A percentile compares a stretch with the other conserved stretches of the same genome.
These are phyloP conservation scores for Eucalyptus regnans DNA, from an alignment of 345 rosid genomes.

Conservation along the genomic window DNA sequence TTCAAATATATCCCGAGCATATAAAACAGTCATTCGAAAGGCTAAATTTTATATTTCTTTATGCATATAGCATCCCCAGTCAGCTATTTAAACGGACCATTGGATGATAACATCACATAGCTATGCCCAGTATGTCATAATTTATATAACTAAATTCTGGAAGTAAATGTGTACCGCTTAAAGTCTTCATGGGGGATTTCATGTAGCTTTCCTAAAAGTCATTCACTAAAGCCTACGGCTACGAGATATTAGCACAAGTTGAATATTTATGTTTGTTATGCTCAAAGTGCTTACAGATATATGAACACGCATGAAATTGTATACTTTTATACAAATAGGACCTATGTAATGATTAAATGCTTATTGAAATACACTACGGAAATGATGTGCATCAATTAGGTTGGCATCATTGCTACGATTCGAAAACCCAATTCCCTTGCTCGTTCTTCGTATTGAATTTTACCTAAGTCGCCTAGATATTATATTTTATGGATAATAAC, in stretches of 20 bases:
- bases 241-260: too few relatives aligned
- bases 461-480: not conserved
- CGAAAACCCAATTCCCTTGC: not conserved
- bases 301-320: not conserved
- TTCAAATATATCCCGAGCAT: not conserved
- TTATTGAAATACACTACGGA: rapidly evolving
- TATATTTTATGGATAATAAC: too few relatives aligned
- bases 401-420: not conserved
- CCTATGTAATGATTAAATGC: not conserved
- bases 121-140: not conserved
- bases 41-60: too few relatives aligned
- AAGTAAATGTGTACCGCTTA: not conserved
- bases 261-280: too few relatives aligned
- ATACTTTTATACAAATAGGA: not conserved
- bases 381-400: not conserved
- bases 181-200: not conserved
- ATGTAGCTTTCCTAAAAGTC: too few relatives aligned
- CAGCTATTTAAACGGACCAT: not conserved
- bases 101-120: not conserved
- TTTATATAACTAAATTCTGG: not conserved
- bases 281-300: rapidly evolving
- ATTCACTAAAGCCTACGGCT: too few relatives aligned
- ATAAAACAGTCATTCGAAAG: not conserved
- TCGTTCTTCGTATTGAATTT: rapidly evolving
- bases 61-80: not conserved